Evolutionary conservation across 2,329 filamentous ascomycete species (phyloP), one percentile per base, ranked within the genome.

Genomic region (Nigrospora oryzae): DNA sequence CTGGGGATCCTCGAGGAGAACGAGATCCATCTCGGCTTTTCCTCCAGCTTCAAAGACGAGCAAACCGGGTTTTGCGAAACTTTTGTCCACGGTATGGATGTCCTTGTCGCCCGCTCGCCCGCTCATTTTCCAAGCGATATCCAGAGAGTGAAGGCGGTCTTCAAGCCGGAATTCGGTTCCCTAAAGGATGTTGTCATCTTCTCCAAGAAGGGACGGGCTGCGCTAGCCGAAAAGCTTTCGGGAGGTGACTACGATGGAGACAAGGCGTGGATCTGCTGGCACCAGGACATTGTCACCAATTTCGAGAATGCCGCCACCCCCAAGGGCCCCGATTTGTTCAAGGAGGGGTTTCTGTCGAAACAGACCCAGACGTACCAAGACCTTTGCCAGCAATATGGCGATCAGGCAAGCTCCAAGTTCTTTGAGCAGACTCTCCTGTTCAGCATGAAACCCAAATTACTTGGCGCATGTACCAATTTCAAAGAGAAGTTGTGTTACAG

Each of bases 171-270:
- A 36, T 65, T 91, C 0, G 76, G 81, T 3, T 75, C 78, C 3
- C 63, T 95, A 0, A 84, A 84, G 48, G 84, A 96, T 53, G 81
- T 95, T 1, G 72, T 93, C 13, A 74, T 96, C 0, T 96, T 97
- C 52, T 72, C 86, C 0, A 70, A 69, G 0, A 76, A 74, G 47
- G 85, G 85, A 0, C 57, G 72, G 23, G 66, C 64, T 1, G 77
- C 86, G 0, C 69, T 89, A 0, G 87, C 86, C 0, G 75, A 79
- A 10, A 81, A 83, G 53, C 67, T 91, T 0, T 87, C 85, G 1
- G 87, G 87, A 0, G 87, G 87, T 0, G 87, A 91, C 55, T 91
- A 89, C 49, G 86, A 91, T 51, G 87, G 87, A 0, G 87, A 93
- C 49, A 74, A 68, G n/a, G 78, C 85, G 5, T 90, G 85, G 84